Conservation (phyloP, 768 basidiomycete genomes). For the Auricularia heimuer region DNA sequence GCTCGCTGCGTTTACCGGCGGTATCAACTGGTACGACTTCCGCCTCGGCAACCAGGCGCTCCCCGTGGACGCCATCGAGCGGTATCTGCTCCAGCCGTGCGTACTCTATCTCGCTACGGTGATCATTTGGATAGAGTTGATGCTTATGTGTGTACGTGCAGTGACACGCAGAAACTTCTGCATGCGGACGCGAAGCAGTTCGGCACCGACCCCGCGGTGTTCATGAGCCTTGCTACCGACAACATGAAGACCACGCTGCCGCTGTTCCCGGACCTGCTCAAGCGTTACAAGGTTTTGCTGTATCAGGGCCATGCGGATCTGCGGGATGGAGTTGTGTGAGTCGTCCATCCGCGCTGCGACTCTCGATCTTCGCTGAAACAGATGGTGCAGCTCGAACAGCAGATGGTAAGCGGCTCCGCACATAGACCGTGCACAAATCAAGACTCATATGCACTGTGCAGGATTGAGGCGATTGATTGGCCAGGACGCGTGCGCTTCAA, state of each 20-base stretch:
- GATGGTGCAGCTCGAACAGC: neutral
- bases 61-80: neutral
- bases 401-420: neutral
- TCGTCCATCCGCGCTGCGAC: neutral
- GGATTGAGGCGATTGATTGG: neutral
- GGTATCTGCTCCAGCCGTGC: neutral
- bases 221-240: neutral
- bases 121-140: too few relatives aligned
- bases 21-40: conserved; percentile 1
- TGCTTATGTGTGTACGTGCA: neutral
- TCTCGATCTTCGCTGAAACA: neutral
- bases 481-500: neutral
- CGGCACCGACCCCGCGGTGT: neutral
- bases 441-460: neutral
- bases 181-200: neutral
- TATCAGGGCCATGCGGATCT: neutral
- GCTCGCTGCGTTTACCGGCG: neutral
- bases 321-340: neutral
- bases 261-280: neutral
- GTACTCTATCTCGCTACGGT: neutral
- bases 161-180: neutral
- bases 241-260: conserved; percentile 1
- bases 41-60: neutral
- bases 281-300: neutral
- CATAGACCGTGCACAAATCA: too few relatives aligned